Percentiles rank a stretch among this genome's conserved stretches.
Evolutionary conservation across 306 rosid species (phyloP).

Genomic region (Begonia loranthoides): DNA sequence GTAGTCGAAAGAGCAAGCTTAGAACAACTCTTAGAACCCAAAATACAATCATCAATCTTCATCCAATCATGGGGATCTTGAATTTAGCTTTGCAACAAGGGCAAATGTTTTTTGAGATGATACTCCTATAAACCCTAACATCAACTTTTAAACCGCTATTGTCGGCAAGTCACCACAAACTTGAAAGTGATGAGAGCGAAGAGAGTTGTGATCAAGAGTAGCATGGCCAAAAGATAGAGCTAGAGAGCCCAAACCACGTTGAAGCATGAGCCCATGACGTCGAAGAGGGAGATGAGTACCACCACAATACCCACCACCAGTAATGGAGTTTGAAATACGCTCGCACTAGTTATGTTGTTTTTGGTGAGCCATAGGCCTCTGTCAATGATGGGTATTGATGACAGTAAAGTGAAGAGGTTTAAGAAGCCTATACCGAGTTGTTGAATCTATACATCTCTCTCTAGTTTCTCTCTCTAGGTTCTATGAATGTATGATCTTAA

Average conservation of each 20-base stretch:
- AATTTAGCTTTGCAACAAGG: conserved; percentile 62
- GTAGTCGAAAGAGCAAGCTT: conserved; percentile 51
- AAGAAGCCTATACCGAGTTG: conserved; percentile 88
- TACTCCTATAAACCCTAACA: conserved; percentile 61
- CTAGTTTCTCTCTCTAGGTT: not conserved
- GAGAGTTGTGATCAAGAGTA: conserved; percentile 49
- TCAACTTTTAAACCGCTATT: conserved; percentile 63
- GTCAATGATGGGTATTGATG: conserved; percentile 86
- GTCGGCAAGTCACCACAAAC: conserved; percentile 45
- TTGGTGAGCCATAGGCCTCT: conserved; percentile 87
- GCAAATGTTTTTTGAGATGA: conserved; percentile 45
- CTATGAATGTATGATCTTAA: too few species aligned
- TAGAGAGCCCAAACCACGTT: conserved; percentile 87
- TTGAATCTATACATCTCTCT: conserved; percentile 47
- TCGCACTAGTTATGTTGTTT: conserved; percentile 69
- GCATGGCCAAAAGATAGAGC: conserved; percentile 72
- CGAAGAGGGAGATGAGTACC: conserved; percentile 64
- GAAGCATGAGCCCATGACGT: conserved; percentile 89
- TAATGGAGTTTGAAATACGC: conserved; percentile 77
- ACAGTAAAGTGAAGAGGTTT: conserved; percentile 69
- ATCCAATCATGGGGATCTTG: conserved; percentile 54
- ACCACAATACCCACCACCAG: conserved; percentile 64
- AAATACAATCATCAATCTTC: conserved; percentile 49
- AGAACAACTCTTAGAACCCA: conserved; percentile 76
- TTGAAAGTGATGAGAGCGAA: conserved; percentile 61